Percentiles rank a stretch among this genome's conserved stretches.
phyloP scores from a whole-genome alignment of 345 rosid genomes.

The Ceriops decandra region DNA sequence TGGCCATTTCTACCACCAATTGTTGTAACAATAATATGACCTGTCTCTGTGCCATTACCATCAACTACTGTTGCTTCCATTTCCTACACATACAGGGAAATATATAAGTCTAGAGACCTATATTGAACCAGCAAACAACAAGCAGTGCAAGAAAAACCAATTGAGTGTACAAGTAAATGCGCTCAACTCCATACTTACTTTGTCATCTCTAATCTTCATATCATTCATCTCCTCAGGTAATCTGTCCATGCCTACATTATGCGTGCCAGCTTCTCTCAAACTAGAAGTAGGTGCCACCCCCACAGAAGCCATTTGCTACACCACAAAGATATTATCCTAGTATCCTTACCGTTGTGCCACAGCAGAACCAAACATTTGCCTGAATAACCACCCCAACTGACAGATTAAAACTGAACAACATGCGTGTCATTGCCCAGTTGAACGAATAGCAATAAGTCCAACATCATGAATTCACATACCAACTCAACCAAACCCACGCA shows the following conservation, averaged over 20 bases:
- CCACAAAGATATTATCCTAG: conserved; percentile 11
- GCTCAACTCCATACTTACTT: conserved; percentile 8
- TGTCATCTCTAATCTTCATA: conserved; percentile 61
- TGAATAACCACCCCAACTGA: conserved; percentile 11
- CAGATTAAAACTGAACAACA: background rate
- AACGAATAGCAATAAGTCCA: background rate
- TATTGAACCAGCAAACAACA: background rate
- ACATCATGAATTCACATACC: background rate
- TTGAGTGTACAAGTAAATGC: background rate
- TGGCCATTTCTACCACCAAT: conserved; percentile 97
- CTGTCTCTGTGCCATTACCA: conserved; percentile 87
- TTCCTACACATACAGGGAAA: conserved; percentile 48
- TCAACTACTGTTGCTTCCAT: conserved; percentile 88
- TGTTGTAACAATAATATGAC: conserved; percentile 92
- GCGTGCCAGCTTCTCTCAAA: conserved; percentile 28
- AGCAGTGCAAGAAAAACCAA: background rate
- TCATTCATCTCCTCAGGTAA: conserved; percentile 60
- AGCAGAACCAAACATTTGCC: conserved; percentile 29
- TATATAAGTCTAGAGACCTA: background rate
- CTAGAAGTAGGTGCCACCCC: conserved; percentile 29
- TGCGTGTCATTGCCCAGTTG: background rate
- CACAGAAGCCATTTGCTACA: conserved; percentile 28
- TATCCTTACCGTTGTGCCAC: conserved; percentile 18
- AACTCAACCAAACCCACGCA: background rate
- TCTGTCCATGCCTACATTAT: conserved; percentile 33